These are phyloP conservation scores for Agapanthus africanus DNA, from an alignment of 106 monocot genomes.

Conservation along the genomic window DNA sequence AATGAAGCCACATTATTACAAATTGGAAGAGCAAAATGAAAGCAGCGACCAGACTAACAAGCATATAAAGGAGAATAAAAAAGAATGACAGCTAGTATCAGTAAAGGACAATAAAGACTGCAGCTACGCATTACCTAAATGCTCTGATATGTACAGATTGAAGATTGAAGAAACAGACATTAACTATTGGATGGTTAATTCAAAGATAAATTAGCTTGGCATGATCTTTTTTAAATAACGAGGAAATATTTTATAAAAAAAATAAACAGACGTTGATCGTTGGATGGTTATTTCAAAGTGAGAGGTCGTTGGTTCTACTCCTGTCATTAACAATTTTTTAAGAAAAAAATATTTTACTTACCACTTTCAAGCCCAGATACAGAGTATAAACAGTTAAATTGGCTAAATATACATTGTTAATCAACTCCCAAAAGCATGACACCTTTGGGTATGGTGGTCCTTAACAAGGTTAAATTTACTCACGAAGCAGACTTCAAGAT, in stretches of 20 bases:
- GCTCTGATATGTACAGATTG: neutral
- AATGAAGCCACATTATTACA: neutral
- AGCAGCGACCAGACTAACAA: neutral
- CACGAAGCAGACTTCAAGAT: neutral
- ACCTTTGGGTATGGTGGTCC: no score
- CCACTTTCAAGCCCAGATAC: neutral
- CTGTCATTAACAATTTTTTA: no score
- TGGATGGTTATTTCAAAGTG: no score
- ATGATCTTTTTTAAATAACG: no score
- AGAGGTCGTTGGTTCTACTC: no score
- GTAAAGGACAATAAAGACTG: no score
- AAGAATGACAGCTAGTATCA: neutral
- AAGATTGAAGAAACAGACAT: neutral
- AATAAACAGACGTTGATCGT: no score
- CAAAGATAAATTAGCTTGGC: no score
- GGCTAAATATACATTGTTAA: neutral
- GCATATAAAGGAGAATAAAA: neutral
- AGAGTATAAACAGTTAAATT: neutral
- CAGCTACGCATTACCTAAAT: no score
- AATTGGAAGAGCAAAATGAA: neutral
- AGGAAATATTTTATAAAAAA: no score
- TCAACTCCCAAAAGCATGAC: neutral
- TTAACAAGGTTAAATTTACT: neutral
- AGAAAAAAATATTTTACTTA: neutral
- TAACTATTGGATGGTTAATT: no score